Evolutionary conservation across 108 stramenopile species (phyloP), one percentile per base, ranked within the genome.

Genomic region (Cyclotella cryptica): DNA sequence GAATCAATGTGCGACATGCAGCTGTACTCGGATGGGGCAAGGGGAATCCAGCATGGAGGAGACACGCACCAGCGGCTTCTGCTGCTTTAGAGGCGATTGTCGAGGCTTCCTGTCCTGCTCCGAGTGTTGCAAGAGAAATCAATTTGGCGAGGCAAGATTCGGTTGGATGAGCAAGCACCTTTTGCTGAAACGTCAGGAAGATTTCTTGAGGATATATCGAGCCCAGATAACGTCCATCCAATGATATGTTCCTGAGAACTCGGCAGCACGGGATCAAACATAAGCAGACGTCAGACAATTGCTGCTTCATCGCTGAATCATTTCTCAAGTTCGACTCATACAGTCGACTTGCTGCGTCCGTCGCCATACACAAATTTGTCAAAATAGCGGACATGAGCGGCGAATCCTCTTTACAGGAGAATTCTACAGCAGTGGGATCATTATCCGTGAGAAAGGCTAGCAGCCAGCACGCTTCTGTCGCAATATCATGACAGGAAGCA

Each of bases 391-490:
- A 8, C 24, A 55, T 26, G 11, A 55, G 11, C n/a, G 55, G 1
- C 55, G 55, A 24, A 41, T 58, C 45, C 26, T 27, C 19, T 49
- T 9, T 9, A 40, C 71, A 68, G 40, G 72, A 42, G 22, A 57
- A 70, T 0, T 71, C 69, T 29, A 67, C 42, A 54, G 53, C 53
- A 15, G 57, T 8, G n/a, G 30, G 9, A 47, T 81, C 80, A 12
- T 21, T 47, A 1, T 21, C 19, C 17, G 71, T 72, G 9, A 82
- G 51, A 29, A 45, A 82, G 30, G 69, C 46, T 10, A 82, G 21
- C 1, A 82, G 46, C 81, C 81, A 82, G 43, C 81, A 82, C 12
- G 81, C 59, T 41, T 82, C 81, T 63, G 35, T 55, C 8, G 62
- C 75, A 19, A 82, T 70, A 72, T 82, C 70, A 42, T 77, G 43